These are phyloP conservation scores for Cyanodermella asteris DNA, from an alignment of 2,329 filamentous ascomycete species.

Conservation along the genomic window DNA sequence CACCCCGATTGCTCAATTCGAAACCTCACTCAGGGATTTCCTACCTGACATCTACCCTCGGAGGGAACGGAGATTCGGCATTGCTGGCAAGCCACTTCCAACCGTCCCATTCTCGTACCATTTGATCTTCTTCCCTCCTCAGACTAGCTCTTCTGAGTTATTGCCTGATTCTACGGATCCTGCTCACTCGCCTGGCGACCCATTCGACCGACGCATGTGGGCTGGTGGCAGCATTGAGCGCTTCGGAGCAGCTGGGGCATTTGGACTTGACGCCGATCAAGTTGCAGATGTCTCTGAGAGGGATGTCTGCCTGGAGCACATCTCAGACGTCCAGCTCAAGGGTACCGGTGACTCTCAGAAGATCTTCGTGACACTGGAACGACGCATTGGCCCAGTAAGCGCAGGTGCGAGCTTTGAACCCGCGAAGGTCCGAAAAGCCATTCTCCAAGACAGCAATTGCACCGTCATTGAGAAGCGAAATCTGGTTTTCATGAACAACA, in stretches of 20 bases:
- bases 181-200: constrained; percentile 49
- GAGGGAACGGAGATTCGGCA: too few species aligned
- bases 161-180: constrained; percentile 69
- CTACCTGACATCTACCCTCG: constrained; percentile 19
- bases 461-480: constrained; percentile 34
- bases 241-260: too few species aligned
- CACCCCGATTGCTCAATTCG: constrained; percentile 42
- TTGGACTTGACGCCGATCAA: constrained; percentile 20
- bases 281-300: constrained; percentile 13
- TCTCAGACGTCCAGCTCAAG: constrained; percentile 26
- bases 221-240: constrained; percentile 59
- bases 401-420: constrained; percentile 20
- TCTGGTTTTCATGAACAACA: constrained; percentile 39
- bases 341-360: constrained; percentile 31
- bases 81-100: constrained; percentile 11
- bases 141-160: constrained; percentile 37
- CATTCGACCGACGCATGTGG: constrained; percentile 68
- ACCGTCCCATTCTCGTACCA: constrained; percentile 56
- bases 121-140: constrained; percentile 67
- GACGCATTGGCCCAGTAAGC: constrained; percentile 27
- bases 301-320: constrained; percentile 24
- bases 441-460: constrained; percentile 4
- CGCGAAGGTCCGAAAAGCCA: constrained; percentile 19
- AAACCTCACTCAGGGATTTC: constrained; percentile 36
- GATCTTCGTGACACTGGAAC: constrained; percentile 38